Base-by-base conservation (phyloP, 805 yeast genomes). In the Myxozyma sirexii region DNA sequence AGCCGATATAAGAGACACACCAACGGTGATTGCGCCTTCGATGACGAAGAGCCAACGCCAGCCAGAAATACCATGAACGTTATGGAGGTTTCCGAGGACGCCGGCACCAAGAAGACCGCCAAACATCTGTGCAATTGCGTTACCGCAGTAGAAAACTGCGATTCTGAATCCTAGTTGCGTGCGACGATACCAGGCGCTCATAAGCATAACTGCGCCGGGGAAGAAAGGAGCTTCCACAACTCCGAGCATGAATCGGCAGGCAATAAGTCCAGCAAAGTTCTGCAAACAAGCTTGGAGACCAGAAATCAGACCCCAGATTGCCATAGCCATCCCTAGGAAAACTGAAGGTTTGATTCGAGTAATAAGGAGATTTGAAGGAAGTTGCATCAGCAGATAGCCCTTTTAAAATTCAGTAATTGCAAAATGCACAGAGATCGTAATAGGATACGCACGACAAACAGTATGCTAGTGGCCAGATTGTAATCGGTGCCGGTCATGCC, bases 1-100 rank as follows among this genome's bases (percentile, higher is more conserved):
- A 15, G 58, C 47, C 2, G 79, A 70, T 13, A 78, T 49, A 27
- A 68, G 37, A 3, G 73, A 71, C 26, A 69, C 64, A 26, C 68
- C 70, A 24, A 72, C 65, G 15, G 77, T 73, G 54, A 76, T 67
- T 2, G 74, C 66, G 45, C 83, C 84, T 64, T 80, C 83, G 62
- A 81, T 74, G 54, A 81, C 75, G 63, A 80, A 81, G 45, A 81
- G 72, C 82, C 83, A 81, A 66, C 77, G 75, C 84, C 84, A 81
- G 15, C 81, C 74, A 5, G 67, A 65, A 44, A 77, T 63, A 8
- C 81, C 82, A 54, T 74, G 74, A 5, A 45, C 61, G 10, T 68
- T 68, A 48, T 77, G 75, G 62, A 80, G 77, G 59, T 76, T 69
- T 6, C 68, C 63, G 47, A 80, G 78, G 31, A 84, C 79, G 53